A percentile compares a stretch with the other conserved stretches of the same genome.
Conservation (phyloP, 2,329 filamentous ascomycete species). For the Leptosphaerulina australis region DNA sequence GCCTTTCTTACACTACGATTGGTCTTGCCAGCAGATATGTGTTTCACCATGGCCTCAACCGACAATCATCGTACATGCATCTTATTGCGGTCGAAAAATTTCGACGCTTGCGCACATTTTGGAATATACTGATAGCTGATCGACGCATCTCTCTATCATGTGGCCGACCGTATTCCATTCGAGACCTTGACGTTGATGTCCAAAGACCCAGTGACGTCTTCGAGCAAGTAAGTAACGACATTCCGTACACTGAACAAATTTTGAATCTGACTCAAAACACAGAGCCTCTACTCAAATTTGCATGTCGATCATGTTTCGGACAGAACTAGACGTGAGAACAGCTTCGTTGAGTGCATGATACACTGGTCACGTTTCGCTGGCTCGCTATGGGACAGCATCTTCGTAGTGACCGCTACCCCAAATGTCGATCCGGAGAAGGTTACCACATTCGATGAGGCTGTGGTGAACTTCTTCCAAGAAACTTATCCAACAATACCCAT, state of each 20-base stretch:
- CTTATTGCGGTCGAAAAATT: slow-evolving; percentile 25
- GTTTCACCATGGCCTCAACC: slow-evolving; percentile 40
- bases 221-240: slow-evolving; percentile 24
- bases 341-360: slow-evolving; percentile 31
- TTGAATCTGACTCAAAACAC: not conserved
- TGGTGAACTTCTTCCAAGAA: slow-evolving; percentile 17
- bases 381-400: slow-evolving; percentile 31
- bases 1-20: slow-evolving; percentile 39
- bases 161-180: slow-evolving; percentile 39
- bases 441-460: slow-evolving; percentile 14
- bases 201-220: slow-evolving; percentile 27
- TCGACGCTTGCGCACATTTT: slow-evolving; percentile 37
- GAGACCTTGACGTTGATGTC: slow-evolving; percentile 37
- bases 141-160: slow-evolving; percentile 40
- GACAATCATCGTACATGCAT: slow-evolving; percentile 30
- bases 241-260: not conserved
- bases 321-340: not conserved
- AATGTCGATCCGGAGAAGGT: slow-evolving; percentile 18
- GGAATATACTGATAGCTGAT: slow-evolving; percentile 37
- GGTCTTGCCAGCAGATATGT: slow-evolving; percentile 36
- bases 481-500: slow-evolving; percentile 18
- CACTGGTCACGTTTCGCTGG: slow-evolving; percentile 35
- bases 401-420: slow-evolving; percentile 16
- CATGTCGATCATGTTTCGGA: not conserved
- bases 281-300: not conserved